Conservation (phyloP, 2,329 filamentous ascomycete species). For the Colletotrichum spinosum region DNA sequence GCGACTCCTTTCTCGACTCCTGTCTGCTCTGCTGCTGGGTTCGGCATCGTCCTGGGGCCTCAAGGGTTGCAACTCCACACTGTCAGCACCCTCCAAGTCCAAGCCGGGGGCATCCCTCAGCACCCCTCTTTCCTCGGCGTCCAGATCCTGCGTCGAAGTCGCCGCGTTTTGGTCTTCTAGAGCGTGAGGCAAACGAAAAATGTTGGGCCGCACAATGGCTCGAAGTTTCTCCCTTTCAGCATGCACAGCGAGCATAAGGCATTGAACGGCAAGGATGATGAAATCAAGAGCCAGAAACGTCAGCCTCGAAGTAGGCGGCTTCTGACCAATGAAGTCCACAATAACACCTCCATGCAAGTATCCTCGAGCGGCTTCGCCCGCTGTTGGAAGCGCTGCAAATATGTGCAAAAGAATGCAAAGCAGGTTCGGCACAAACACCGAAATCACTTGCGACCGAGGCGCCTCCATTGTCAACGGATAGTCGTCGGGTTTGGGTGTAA, state of each 20-base stretch:
- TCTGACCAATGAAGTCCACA: slow-evolving; percentile 76
- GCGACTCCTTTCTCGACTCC: slow-evolving; percentile 37
- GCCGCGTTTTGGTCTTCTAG: slow-evolving; percentile 17
- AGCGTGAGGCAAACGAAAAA: slow-evolving; percentile 24
- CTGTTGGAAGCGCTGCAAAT: slow-evolving; percentile 64
- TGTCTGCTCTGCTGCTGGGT: slow-evolving; percentile 16
- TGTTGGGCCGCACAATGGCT: slow-evolving; percentile 45
- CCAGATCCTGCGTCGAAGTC: slow-evolving; percentile 58
- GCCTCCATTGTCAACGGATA: slow-evolving; percentile 68
- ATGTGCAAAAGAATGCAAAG: slow-evolving; percentile 72
- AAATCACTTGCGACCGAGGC: slow-evolving; percentile 66
- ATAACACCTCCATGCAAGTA: slow-evolving; percentile 76
- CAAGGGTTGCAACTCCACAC: slow-evolving; percentile 58
- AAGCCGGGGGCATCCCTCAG: slow-evolving; percentile 52
- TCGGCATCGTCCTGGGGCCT: slow-evolving; percentile 30
- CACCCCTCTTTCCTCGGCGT: slow-evolving; percentile 68
- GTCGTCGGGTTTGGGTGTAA: slow-evolving; percentile 71
- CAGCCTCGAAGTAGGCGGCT: slow-evolving; percentile 67
- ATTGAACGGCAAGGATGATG: slow-evolving; percentile 68
- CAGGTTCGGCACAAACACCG: slow-evolving; percentile 68
- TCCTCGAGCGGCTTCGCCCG: slow-evolving; percentile 71
- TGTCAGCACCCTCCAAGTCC: slow-evolving; percentile 51
- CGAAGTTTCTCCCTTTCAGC: slow-evolving; percentile 69
- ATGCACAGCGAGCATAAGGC: slow-evolving; percentile 73
- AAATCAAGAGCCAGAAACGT: slow-evolving; percentile 68